These are phyloP conservation scores for Aphanomyces stellatus DNA, from an alignment of 352 stramenopile genomes.

Conservation along the genomic window DNA sequence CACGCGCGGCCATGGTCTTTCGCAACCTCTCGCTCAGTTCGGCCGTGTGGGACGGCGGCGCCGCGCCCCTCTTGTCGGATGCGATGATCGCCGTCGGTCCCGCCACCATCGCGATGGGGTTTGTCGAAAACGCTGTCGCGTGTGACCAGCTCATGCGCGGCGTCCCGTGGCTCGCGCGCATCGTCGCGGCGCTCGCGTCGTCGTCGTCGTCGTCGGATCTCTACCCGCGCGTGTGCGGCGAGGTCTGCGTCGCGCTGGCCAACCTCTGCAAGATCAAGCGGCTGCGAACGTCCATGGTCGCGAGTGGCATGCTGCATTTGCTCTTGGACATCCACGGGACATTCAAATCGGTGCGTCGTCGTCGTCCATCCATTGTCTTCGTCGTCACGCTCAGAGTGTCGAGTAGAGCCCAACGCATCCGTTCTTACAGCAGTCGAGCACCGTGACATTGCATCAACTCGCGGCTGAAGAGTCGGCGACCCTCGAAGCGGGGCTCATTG, in stretches of 20 bases:
- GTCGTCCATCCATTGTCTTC: background rate
- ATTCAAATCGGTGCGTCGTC: slow-evolving; percentile 34
- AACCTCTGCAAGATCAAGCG: slow-evolving; percentile 60
- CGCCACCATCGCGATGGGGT: slow-evolving; percentile 50
- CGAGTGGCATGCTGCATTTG: slow-evolving; percentile 22
- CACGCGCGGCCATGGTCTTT: background rate
- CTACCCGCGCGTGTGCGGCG: slow-evolving; percentile 38
- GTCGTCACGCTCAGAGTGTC: background rate
- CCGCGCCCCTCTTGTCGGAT: background rate
- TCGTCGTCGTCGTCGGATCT: background rate
- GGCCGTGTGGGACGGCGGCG: background rate
- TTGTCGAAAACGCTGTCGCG: slow-evolving; percentile 48
- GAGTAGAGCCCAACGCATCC: slow-evolving; percentile 9
- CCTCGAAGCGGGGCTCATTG: slow-evolving; percentile 26
- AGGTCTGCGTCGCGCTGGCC: slow-evolving; percentile 49
- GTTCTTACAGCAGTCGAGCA: slow-evolving; percentile 43
- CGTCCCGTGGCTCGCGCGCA: background rate
- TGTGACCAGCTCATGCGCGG: slow-evolving; percentile 24
- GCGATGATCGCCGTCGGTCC: slow-evolving; percentile 28
- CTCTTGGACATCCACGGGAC: slow-evolving; percentile 40
- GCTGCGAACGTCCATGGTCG: slow-evolving; percentile 45
- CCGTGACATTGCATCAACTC: slow-evolving; percentile 54
- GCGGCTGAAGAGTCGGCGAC: slow-evolving; percentile 45
- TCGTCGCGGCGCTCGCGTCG: background rate
- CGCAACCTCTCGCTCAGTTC: slow-evolving; percentile 16